Evolutionary conservation across 2,329 filamentous ascomycete species (phyloP).

Genomic region (Talaromyces sp.): DNA sequence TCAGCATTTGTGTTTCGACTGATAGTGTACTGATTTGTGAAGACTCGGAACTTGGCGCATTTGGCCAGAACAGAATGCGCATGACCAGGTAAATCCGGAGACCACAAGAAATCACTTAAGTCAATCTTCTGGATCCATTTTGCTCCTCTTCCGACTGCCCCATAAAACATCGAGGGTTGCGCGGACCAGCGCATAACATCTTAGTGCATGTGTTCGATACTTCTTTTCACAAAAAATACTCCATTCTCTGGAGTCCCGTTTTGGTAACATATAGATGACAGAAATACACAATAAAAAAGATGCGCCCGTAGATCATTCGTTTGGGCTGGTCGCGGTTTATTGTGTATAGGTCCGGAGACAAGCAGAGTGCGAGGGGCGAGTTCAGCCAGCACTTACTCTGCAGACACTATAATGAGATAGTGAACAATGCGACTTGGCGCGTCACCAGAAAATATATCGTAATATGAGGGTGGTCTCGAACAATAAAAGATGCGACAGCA

Average conservation of each 20-base stretch:
- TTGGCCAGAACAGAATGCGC: neutral
- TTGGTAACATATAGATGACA: neutral
- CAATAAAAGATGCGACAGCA: neutral
- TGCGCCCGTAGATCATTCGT: neutral
- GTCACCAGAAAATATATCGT: neutral
- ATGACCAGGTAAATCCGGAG: neutral
- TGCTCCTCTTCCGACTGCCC: no score
- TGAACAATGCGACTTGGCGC: neutral
- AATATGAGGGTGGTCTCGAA: neutral
- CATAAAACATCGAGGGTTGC: neutral
- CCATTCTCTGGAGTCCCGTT: neutral
- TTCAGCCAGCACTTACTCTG: conserved; percentile 22
- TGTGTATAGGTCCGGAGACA: neutral
- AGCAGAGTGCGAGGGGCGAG: conserved; percentile 15
- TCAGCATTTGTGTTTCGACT: neutral
- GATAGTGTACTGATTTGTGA: neutral
- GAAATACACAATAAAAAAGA: neutral
- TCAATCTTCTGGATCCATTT: neutral
- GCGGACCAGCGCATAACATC: neutral
- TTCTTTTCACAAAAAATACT: neutral
- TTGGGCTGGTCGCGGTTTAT: conserved; percentile 2
- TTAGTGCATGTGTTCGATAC: conserved; percentile 17
- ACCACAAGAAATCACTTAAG: no score
- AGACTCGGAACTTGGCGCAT: neutral
- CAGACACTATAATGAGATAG: neutral